These are phyloP conservation scores for Talaromyces rugulosus DNA, from an alignment of 2,329 filamentous ascomycete species.

Conservation along the genomic window DNA sequence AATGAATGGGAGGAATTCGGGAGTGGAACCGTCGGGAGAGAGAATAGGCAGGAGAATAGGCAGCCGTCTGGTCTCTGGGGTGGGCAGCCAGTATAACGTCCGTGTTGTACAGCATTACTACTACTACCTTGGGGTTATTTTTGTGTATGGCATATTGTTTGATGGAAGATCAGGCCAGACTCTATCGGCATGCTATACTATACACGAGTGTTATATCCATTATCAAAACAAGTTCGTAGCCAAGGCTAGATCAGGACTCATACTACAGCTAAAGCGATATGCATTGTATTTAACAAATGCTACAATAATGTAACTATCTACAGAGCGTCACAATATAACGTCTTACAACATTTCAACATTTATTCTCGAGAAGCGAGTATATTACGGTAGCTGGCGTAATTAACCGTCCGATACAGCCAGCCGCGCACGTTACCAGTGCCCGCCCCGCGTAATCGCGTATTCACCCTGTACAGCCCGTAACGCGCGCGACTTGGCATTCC, in stretches of 20 bases:
- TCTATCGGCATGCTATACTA: not conserved
- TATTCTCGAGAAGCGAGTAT: not conserved
- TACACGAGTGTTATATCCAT: not conserved
- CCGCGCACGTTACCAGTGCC: not conserved
- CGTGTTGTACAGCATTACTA: not conserved
- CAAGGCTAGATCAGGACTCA: not conserved
- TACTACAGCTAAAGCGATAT: not conserved
- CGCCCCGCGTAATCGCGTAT: not conserved
- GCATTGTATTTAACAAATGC: not conserved
- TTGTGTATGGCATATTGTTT: not conserved
- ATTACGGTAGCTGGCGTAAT: not conserved
- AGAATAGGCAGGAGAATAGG: not conserved
- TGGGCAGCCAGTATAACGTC: too few relatives aligned
- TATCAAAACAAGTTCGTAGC: not conserved
- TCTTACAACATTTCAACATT: not conserved
- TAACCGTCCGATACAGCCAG: not conserved
- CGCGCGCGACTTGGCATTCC: not conserved
- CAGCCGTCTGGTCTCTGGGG: not conserved
- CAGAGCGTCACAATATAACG: not conserved
- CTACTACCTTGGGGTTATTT: not conserved
- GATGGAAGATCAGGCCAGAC: not conserved
- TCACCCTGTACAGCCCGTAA: not conserved
- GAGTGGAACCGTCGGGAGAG: not conserved
- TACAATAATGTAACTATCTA: not conserved
- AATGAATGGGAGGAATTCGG: not conserved